These are phyloP conservation scores for Fraxinus anomala DNA, from an alignment of 257 asterid genomes.

Conservation along the genomic window DNA sequence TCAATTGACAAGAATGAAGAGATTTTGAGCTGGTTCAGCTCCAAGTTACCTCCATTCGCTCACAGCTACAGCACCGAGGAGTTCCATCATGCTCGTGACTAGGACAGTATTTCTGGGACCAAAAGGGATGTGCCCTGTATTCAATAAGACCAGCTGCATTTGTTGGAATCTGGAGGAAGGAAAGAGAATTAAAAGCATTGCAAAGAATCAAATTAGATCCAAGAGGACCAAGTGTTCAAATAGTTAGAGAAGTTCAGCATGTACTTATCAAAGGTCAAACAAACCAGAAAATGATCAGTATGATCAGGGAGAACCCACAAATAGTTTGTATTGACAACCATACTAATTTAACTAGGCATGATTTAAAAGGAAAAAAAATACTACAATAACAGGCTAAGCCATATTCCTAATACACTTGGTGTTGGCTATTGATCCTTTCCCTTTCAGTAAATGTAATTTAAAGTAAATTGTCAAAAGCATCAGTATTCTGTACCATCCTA, in stretches of 20 bases:
- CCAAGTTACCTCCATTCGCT: slow-evolving; percentile 81
- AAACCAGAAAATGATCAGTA: not conserved
- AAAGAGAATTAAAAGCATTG: slow-evolving; percentile 22
- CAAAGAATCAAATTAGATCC: slow-evolving; percentile 15
- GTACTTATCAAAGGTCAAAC: not conserved
- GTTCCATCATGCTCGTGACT: slow-evolving; percentile 94
- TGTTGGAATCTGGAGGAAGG: slow-evolving; percentile 75
- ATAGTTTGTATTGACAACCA: not conserved
- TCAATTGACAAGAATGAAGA: not conserved
- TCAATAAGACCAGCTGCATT: slow-evolving; percentile 93
- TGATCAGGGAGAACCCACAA: not conserved
- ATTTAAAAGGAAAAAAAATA: not conserved
- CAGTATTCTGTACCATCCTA: not conserved
- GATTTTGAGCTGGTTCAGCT: not conserved
- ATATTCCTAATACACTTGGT: not conserved
- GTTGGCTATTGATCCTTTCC: not conserved
- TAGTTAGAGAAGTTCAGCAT: not conserved
- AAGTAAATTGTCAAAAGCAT: not conserved
- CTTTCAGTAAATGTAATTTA: not conserved
- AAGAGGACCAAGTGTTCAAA: not conserved
- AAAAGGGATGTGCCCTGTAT: slow-evolving; percentile 91
- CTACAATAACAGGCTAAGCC: not conserved
- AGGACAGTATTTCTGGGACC: slow-evolving; percentile 99
- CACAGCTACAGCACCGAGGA: slow-evolving; percentile 97
- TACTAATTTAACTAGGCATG: not conserved